Evolutionary conservation across 352 stramenopile genomes (phyloP).

Genomic region (Phytophthora multivora): DNA sequence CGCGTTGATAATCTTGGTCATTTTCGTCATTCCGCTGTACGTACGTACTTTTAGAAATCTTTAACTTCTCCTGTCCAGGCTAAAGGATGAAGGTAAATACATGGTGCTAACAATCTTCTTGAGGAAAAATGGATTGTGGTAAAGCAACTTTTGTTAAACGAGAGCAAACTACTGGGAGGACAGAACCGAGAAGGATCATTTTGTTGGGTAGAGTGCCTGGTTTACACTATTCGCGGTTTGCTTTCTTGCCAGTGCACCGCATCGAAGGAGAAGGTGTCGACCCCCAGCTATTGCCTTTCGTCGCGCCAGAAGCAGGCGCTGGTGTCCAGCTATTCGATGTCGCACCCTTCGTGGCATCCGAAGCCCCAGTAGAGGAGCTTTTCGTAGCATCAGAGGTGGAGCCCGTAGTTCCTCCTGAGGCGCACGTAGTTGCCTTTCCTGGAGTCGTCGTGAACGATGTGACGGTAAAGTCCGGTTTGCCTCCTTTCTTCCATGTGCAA

Average conservation of each 20-base stretch:
- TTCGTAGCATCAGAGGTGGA: not conserved
- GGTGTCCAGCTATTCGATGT: not conserved
- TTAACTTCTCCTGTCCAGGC: too few species aligned
- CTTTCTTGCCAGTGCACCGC: constrained; percentile 4
- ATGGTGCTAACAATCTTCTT: too few species aligned
- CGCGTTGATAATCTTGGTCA: constrained; percentile 12
- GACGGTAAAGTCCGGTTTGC: constrained; percentile 37
- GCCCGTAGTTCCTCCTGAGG: constrained; percentile 2
- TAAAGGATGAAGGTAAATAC: too few species aligned
- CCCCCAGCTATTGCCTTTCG: not conserved
- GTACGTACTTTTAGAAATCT: too few species aligned
- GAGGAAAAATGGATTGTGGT: too few species aligned
- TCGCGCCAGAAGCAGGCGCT: too few species aligned
- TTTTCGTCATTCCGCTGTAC: too few species aligned
- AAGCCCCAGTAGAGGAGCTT: not conserved
- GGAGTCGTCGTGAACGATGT: constrained; percentile 22
- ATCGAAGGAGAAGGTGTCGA: constrained; percentile 8
- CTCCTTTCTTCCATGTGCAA: constrained; percentile 47
- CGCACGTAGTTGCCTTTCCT: constrained; percentile 26
- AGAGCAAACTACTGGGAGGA: not conserved
- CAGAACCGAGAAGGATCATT: not conserved
- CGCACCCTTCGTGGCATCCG: constrained; percentile 6
- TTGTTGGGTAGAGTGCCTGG: not conserved
- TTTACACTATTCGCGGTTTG: not conserved
- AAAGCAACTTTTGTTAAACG: too few species aligned